phyloP scores from a whole-genome alignment of 495 filamentous ascomycete genomes.

The Melanomma pulvis-pyrius region DNA sequence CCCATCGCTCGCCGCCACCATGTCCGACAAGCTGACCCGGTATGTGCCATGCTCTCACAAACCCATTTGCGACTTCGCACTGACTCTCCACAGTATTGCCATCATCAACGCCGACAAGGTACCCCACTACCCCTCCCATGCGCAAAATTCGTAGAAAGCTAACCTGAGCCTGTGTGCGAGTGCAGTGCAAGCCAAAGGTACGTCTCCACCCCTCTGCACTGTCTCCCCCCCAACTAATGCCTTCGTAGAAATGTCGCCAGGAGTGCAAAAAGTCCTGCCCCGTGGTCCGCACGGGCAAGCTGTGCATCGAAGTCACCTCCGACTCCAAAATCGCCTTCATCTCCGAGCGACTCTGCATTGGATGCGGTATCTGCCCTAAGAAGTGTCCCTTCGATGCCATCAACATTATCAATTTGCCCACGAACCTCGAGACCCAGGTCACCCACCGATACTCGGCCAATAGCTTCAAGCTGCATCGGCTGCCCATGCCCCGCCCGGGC shows the following conservation, averaged over 20 bases:
- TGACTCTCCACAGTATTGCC: constrained; percentile 70
- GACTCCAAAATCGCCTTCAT: constrained; percentile 97
- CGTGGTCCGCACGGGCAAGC: constrained; percentile 95
- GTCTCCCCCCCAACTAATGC: constrained; percentile 13
- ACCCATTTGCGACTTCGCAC: neutral
- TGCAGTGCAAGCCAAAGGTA: constrained; percentile 93
- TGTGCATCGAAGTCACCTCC: constrained; percentile 90
- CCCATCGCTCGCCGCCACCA: constrained; percentile 40
- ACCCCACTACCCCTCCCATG: constrained; percentile 46
- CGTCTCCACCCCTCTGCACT: neutral
- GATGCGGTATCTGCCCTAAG: constrained; percentile 98
- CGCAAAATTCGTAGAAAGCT: constrained; percentile 26
- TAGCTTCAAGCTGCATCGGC: constrained; percentile 97
- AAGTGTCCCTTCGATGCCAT: constrained; percentile 99
- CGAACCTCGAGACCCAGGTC: constrained; percentile 95
- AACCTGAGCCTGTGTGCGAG: constrained; percentile 23
- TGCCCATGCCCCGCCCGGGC: constrained; percentile 92
- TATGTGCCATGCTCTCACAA: constrained; percentile 19
- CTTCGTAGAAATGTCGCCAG: constrained; percentile 81
- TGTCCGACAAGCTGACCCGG: constrained; percentile 88
- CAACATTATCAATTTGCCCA: constrained; percentile 98
- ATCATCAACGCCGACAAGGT: constrained; percentile 98
- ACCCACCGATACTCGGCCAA: constrained; percentile 98
- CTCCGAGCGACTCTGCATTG: constrained; percentile 90
- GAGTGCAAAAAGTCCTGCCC: constrained; percentile 99